Conservation (phyloP, 129 eudicot species). For the Centaurea solstitialis region DNA sequence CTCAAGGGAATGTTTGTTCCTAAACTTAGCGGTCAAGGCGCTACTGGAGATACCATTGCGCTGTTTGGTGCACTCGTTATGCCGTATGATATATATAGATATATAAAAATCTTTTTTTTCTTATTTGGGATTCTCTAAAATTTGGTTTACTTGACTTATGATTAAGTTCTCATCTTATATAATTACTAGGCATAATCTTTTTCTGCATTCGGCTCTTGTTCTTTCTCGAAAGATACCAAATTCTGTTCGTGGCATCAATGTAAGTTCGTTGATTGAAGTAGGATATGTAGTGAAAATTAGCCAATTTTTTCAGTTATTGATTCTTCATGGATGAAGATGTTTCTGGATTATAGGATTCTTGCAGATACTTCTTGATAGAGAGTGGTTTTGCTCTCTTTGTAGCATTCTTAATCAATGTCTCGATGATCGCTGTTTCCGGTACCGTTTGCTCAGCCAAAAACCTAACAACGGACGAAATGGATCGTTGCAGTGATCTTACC, state of each 20-base stretch:
- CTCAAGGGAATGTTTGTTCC: conserved; percentile 63
- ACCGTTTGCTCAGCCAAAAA: conserved; percentile 45
- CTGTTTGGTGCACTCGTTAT: conserved; percentile 66
- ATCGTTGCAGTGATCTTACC: conserved; percentile 43
- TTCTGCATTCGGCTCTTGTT: conserved; percentile 67
- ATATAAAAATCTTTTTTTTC: no score
- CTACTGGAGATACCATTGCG: conserved; percentile 67
- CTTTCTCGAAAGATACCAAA: conserved; percentile 49
- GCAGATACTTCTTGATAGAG: conserved; percentile 56
- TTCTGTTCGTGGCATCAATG: conserved; percentile 45
- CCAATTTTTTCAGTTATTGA: no score
- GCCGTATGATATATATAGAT: conserved; percentile 40
- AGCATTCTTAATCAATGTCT: conserved; percentile 57
- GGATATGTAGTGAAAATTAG: no score
- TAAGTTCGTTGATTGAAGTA: conserved; percentile 21
- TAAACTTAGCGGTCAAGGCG: conserved; percentile 50
- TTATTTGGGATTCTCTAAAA: not conserved
- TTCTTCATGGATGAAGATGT: not conserved
- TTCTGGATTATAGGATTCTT: conserved; percentile 46
- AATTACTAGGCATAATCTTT: conserved; percentile 49
- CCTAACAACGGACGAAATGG: conserved; percentile 21
- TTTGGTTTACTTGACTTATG: not conserved
- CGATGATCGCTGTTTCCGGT: conserved; percentile 53
- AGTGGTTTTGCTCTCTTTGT: conserved; percentile 61
- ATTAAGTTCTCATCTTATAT: no score